Base-by-base conservation (phyloP, 208 protist genomes). In the Blastocrithidia nonstop region DNA sequence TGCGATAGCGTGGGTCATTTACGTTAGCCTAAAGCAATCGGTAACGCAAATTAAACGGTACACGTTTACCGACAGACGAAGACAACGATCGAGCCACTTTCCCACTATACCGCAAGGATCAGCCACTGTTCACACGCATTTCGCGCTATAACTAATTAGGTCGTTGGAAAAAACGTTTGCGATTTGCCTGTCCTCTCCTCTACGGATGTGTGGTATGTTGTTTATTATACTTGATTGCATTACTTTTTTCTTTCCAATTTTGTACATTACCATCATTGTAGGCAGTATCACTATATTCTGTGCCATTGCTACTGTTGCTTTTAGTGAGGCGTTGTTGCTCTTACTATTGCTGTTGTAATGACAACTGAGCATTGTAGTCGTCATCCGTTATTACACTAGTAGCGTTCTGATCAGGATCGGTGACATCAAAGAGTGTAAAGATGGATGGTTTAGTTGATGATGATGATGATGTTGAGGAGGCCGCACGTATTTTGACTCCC, bases 21-120 rank as follows among this genome's bases (percentile, higher is more conserved):
- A 88, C 47, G 57, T 93, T 69, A n/a, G 79, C 83, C 51, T 88
- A 64, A 13, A 88, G 66, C 6, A 93, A 64, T 24, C 67, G 61
- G 56, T 93, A 93, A 11, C 83, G 71, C 21, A 92, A 52, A 44
- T 88, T 85, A 48, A 92, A 92, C 2, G 83, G 83, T 23, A 92
- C 78, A 15, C 78, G 83, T 2, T 69, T 72, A 8, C 83, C 83
- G 17, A 64, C 51, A 13, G 52, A 36, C 46, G 86, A 88, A 20
- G 78, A 85, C 25, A 92, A 45, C 24, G 42, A 48, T 1, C 66
- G 67, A 6, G 75, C 83, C 33, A 88, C 46, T 17, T 47, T 65
- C 32, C 61, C 67, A 2, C 78, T 71, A 21, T 86, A 52, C 45
- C 56, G 63, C 40, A 74, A 74, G 21, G 78, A 88, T 25, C 50